These are phyloP conservation scores for Larix kaempferi DNA, from an alignment of 75 land plant species.

Conservation along the genomic window DNA sequence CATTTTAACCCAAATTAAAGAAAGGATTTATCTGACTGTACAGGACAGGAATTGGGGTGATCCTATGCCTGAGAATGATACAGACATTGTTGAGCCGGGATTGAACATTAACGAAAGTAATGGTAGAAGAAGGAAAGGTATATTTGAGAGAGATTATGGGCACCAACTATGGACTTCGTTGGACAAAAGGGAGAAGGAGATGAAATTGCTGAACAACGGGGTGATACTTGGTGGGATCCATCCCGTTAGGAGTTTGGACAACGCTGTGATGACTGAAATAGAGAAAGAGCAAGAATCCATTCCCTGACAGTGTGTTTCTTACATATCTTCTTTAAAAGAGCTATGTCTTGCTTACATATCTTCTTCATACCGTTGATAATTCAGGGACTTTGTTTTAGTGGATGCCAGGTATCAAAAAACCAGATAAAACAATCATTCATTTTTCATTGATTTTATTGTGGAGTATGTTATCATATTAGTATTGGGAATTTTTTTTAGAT, in stretches of 20 bases:
- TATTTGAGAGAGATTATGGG: slow-evolving; percentile 31
- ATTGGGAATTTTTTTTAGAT: background rate
- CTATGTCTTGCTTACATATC: no score
- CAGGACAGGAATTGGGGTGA: slow-evolving; percentile 19
- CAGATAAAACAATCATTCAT: background rate
- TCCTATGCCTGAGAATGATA: background rate
- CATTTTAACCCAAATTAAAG: no score
- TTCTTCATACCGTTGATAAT: slow-evolving; percentile 8
- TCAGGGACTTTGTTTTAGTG: slow-evolving; percentile 15
- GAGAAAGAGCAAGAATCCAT: slow-evolving; percentile 35
- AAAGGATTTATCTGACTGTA: slow-evolving; percentile 17
- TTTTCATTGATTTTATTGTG: slow-evolving; percentile 5
- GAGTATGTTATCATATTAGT: background rate
- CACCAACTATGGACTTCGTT: slow-evolving; percentile 20
- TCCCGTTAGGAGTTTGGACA: slow-evolving; percentile 29
- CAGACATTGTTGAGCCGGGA: background rate
- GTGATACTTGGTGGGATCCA: slow-evolving; percentile 25
- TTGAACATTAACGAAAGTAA: background rate
- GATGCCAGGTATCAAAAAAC: background rate
- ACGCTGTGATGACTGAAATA: slow-evolving; percentile 51
- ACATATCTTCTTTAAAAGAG: slow-evolving; percentile 38
- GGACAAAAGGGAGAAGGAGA: slow-evolving; percentile 22
- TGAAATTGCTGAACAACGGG: slow-evolving; percentile 32
- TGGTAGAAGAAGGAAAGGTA: background rate
- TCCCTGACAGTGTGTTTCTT: slow-evolving; percentile 42